Evolutionary conservation across 1,284 basidiomycete species (phyloP), one percentile per base, ranked within the genome.

Genomic region (Trametes polyzona): DNA sequence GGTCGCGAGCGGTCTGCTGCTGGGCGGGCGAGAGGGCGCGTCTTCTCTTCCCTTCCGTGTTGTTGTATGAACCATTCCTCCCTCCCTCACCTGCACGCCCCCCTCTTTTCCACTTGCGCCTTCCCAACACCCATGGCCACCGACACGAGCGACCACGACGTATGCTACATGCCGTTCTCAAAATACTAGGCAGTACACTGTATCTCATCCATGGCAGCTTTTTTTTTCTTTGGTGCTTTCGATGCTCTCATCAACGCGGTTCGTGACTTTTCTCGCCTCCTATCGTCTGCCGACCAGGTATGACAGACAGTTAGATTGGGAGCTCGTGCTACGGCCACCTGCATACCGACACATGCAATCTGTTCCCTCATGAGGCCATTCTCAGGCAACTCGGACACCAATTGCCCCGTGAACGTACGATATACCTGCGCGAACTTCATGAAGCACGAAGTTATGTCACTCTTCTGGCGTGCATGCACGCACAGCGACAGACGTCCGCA

Each of bases 111-210:
- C n/a, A n/a, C n/a, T n/a, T n/a, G n/a, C 52, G 32, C 51, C n/a
- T 36, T 35, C 46, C 49, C 50, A 21, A 27, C 26, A 44, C 48
- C 37, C 56, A 48, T 44, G 47, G 59, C 49, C 49, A 44, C 55
- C 58, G 39, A 49, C 55, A 47, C 37, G 55, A 49, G 53, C 41
- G 55, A 57, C 53, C 55, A 59, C 58, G 55, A 57, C 61, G 63
- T 65, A 67, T 66, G 66, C 55, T 62, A 62, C 58, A 66, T 66
- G 65, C 65, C 59, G 54, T 57, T 48, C n/a, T n/a, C 49, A 58
- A 67, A 67, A 67, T 64, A 55, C 51, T 61, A 67, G 65, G 63
- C 64, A 59, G 63, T 61, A 54, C 53, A 46, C 52, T 63, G 61
- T 63, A 63, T 58, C 50, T 42, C 43, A 54, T 52, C 41, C 61